A percentile compares a stretch with the other conserved stretches of the same genome.
phyloP scores from a whole-genome alignment of 2,329 filamentous ascomycete genomes.

The Tolypocladium pustulatum region DNA sequence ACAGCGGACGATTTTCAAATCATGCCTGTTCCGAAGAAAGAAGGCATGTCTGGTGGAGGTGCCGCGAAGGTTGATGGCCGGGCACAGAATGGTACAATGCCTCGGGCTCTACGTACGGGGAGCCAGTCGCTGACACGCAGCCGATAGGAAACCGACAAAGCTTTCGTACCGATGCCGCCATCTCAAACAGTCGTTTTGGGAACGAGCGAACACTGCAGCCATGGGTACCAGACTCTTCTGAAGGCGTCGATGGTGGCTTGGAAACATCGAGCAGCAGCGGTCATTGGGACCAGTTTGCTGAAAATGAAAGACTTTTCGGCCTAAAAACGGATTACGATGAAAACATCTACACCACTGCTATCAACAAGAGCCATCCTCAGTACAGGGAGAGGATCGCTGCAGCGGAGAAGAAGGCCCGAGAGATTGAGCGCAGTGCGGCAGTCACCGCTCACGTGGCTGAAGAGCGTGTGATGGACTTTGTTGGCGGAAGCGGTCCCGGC shows the following conservation, averaged over 20 bases:
- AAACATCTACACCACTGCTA: conserved; percentile 84
- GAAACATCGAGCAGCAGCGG: conserved; percentile 43
- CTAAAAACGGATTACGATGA: conserved; percentile 87
- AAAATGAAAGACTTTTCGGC: conserved; percentile 80
- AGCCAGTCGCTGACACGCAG: conserved; percentile 4
- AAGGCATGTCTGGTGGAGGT: conserved; percentile 21
- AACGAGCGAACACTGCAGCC: conserved; percentile 68
- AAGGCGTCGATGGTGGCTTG: conserved; percentile 59
- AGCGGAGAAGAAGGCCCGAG: conserved; percentile 74
- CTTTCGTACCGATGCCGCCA: conserved; percentile 83
- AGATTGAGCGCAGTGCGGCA: conserved; percentile 71
- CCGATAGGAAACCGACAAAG: conserved; percentile 50
- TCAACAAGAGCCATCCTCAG: conserved; percentile 73
- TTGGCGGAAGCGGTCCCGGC: conserved; percentile 51
- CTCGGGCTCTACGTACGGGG: neutral
- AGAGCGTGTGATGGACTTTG: conserved; percentile 65
- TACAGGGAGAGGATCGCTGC: conserved; percentile 69
- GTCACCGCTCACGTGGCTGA: conserved; percentile 79
- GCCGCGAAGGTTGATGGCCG: conserved; percentile 18
- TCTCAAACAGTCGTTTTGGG: conserved; percentile 61
- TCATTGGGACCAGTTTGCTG: conserved; percentile 88
- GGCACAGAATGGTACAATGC: conserved; percentile 23
- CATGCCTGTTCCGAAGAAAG: conserved; percentile 30
- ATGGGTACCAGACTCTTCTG: conserved; percentile 61
- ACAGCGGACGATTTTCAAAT: conserved; percentile 12